Evolutionary conservation across 352 stramenopile species (phyloP), one percentile per base, ranked within the genome.

Genomic region (Phytopythium cucurbitacearum): DNA sequence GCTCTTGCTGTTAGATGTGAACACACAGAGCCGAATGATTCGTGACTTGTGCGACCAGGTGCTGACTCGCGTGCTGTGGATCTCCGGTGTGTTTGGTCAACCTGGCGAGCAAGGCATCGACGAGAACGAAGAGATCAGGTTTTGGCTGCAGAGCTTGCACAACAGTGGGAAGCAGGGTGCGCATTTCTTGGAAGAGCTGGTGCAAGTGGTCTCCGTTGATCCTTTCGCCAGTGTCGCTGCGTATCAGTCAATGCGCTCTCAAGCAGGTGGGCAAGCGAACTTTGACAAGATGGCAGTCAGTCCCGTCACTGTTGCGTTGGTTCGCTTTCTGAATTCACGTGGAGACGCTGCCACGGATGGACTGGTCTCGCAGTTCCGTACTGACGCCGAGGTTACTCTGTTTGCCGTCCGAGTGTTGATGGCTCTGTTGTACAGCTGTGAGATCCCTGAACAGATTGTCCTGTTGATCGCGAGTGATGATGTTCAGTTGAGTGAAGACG

Each of bases 131-230:
- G 77, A 89, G 58, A 80, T 89, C 33, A 42, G 28, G 5, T 69
- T 89, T 4, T 93, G 80, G 83, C 63, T 91, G 5, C 73, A 89
- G 37, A 79, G 69, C 62, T 53, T 93, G 53, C 49, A 60, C 5
- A 58, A 67, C 5, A 58, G 70, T 38, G 75, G 73, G 8, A 43
- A 50, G 33, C 37, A 16, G 1, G 85, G 76, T 48, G 76, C 66
- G 13, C 44, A 52, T 12, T 87, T 89, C 51, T 60, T 67, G 5
- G 76, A 89, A 33, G 40, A 62, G 33, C 47, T 89, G 5, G 54
- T 73, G 33, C 69, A 75, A 47, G 56, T 48, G 33, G 73, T 82
- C 33, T 60, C 76, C 42, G 51, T 58, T 6, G 73, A 89, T 48
- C 73, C 76, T 9, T 76, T 87, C 33, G 40, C 35, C n/a, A 45